Conservation (phyloP, 805 yeast genomes). For the Pichia californica region DNA sequence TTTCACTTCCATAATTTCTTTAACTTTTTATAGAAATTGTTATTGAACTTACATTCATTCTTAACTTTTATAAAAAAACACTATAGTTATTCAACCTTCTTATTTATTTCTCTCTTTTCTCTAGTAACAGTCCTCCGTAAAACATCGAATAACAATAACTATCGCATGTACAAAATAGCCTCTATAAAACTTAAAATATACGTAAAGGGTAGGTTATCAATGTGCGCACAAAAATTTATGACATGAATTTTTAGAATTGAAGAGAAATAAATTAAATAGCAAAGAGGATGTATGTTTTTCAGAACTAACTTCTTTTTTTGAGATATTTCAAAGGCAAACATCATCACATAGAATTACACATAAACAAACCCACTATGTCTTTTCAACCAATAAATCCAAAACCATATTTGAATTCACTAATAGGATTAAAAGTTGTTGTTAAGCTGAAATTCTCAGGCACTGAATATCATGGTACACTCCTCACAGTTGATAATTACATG, state of each 20-base stretch:
- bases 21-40: not conserved
- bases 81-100: conserved; percentile 2
- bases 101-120: conserved; percentile 1
- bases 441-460: conserved; percentile 87
- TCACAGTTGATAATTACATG: conserved; percentile 88
- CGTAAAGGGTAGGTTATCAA: no score
- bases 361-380: conserved; percentile 26
- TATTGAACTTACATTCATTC: not conserved
- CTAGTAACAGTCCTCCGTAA: no score
- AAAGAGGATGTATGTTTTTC: no score
- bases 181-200: no score
- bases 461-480: conserved; percentile 73
- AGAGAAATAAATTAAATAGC: no score
- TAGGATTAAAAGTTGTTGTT: conserved; percentile 66
- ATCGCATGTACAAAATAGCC: no score
- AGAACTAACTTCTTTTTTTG: no score
- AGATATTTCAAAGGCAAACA: no score
- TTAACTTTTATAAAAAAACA: no score
- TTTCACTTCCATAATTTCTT: not conserved
- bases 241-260: no score
- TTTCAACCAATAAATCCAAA: conserved; percentile 77
- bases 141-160: no score
- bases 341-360: not conserved
- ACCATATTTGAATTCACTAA: conserved; percentile 75
- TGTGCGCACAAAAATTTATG: no score